phyloP scores from a whole-genome alignment of 176 grass and related monocot species.

The Oryza brachyantha region DNA sequence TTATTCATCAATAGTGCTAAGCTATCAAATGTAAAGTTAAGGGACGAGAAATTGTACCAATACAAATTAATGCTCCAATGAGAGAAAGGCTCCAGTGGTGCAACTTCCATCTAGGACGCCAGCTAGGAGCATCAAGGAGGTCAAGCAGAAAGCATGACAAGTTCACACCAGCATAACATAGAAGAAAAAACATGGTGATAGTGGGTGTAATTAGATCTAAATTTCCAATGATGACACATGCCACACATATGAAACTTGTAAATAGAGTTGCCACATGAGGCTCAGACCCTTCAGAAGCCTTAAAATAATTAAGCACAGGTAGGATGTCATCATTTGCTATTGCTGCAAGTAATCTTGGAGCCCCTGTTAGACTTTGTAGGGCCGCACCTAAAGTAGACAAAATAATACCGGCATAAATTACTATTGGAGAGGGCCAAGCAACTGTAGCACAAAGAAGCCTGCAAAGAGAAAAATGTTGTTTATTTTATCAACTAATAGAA shows the following conservation, averaged over 20 bases:
- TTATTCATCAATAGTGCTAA: background rate
- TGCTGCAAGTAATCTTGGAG: conserved; percentile 85
- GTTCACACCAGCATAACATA: conserved; percentile 96
- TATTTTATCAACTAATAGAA: background rate
- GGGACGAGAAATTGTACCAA: conserved; percentile 60
- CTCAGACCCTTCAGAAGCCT: conserved; percentile 74
- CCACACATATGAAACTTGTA: conserved; percentile 84
- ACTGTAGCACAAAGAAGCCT: conserved; percentile 88
- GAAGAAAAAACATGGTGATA: conserved; percentile 97
- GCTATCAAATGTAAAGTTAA: conserved; percentile 1
- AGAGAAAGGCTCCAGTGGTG: conserved; percentile 97
- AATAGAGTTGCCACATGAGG: conserved; percentile 88
- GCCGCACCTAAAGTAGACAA: conserved; percentile 93
- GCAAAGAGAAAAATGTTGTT: background rate
- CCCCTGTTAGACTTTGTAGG: conserved; percentile 84
- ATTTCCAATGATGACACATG: conserved; percentile 89
- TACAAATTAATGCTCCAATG: conserved; percentile 77
- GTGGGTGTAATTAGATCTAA: conserved; percentile 92
- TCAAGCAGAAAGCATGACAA: conserved; percentile 92
- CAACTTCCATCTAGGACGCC: conserved; percentile 95
- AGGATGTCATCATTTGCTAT: conserved; percentile 98
- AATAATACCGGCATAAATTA: conserved; percentile 88
- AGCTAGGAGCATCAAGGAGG: conserved; percentile 97
- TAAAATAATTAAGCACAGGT: conserved; percentile 87
- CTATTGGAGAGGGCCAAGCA: conserved; percentile 78